Percentiles rank a stretch among this genome's conserved stretches.
These are phyloP conservation scores for Adansonia grandidieri DNA, from an alignment of 441 rosid species.

Conservation along the genomic window DNA sequence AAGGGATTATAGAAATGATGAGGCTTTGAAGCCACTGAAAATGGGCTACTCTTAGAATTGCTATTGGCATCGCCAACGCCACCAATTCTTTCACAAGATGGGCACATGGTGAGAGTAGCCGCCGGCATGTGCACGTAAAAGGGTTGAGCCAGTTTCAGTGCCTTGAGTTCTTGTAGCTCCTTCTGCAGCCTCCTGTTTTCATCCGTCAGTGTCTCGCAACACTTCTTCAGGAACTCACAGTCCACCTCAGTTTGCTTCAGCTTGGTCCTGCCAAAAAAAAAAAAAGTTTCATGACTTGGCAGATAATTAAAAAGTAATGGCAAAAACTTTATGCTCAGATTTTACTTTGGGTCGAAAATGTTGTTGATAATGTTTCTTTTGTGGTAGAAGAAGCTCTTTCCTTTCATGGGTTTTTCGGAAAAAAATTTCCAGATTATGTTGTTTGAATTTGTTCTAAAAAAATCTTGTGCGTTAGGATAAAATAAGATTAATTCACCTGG, in stretches of 20 bases:
- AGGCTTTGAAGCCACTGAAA: conserved; percentile 63
- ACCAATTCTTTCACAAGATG: conserved; percentile 68
- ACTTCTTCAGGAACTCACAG: conserved; percentile 64
- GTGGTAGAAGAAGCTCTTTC: no score
- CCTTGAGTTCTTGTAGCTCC: conserved; percentile 74
- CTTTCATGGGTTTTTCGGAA: not conserved
- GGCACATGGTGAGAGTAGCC: conserved; percentile 70
- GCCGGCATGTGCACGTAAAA: conserved; percentile 78
- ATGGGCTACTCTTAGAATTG: conserved; percentile 47
- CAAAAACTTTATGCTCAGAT: not conserved
- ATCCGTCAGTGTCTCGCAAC: conserved; percentile 61
- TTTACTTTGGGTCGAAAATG: not conserved
- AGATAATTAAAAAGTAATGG: not conserved
- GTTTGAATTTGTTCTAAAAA: not conserved
- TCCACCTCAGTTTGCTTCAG: conserved; percentile 79
- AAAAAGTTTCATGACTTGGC: not conserved
- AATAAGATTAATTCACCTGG: conserved; percentile 46
- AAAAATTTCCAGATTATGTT: not conserved
- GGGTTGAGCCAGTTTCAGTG: conserved; percentile 68
- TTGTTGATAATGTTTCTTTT: no score
- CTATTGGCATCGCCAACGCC: conserved; percentile 37
- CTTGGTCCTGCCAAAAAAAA: conserved; percentile 53
- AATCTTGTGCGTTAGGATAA: not conserved
- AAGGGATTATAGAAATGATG: conserved; percentile 64
- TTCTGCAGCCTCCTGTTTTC: conserved; percentile 75